These are phyloP conservation scores for Lasiodiplodia gonubiensis DNA, from an alignment of 2,329 filamentous ascomycete species.

Conservation along the genomic window DNA sequence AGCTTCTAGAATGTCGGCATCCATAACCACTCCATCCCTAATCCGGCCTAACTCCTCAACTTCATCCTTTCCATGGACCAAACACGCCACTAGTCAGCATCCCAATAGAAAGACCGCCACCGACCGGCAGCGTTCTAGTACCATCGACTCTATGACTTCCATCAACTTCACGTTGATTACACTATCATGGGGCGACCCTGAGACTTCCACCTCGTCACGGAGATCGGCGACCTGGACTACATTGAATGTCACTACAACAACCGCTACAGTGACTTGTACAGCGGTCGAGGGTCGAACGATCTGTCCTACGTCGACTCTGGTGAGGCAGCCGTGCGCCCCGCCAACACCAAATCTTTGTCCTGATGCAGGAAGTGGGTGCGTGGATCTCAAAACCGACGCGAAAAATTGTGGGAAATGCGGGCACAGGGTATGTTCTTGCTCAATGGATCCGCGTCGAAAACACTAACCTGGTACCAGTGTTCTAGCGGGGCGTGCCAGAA, in stretches of 20 bases:
- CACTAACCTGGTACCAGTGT: constrained; percentile 32
- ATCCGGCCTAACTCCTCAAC: neutral
- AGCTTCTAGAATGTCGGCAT: neutral
- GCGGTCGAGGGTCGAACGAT: neutral
- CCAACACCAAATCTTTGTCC: neutral
- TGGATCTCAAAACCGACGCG: neutral
- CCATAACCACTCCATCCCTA: neutral
- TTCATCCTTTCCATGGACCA: neutral
- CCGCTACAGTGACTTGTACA: neutral
- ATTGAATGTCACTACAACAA: neutral
- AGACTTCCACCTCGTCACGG: neutral
- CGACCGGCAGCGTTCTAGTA: neutral
- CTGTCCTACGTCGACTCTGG: neutral
- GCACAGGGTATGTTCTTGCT: constrained; percentile 8
- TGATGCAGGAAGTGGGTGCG: neutral
- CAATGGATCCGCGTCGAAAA: constrained; percentile 36
- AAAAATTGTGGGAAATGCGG: constrained; percentile 16
- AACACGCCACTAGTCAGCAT: neutral
- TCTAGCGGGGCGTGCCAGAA: constrained; percentile 38
- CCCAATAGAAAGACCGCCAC: neutral
- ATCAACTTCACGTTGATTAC: neutral
- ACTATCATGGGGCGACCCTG: too few species aligned
- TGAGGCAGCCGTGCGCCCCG: neutral
- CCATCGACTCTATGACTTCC: neutral
- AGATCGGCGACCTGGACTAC: neutral